These are phyloP conservation scores for Chalciporus chontae DNA, from an alignment of 768 basidiomycete genomes.

Conservation along the genomic window DNA sequence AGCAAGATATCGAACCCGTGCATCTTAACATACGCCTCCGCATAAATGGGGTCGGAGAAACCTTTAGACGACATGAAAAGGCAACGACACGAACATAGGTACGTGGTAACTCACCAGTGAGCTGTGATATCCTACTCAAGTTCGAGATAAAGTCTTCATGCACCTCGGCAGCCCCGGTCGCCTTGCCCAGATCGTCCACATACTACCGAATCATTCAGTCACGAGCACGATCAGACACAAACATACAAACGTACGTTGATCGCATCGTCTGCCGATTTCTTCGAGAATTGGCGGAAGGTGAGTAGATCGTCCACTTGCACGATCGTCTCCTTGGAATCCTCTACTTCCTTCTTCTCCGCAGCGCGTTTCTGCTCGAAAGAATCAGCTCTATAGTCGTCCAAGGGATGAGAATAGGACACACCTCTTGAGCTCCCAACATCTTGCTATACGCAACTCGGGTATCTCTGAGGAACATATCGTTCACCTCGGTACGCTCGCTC, in stretches of 20 bases:
- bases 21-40: constrained; percentile 96
- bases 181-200: constrained; percentile 82
- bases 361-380: constrained; percentile 66
- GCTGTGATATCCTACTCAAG: constrained; percentile 86
- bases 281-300: constrained; percentile 91
- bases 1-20: constrained; percentile 96
- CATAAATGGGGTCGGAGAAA: constrained; percentile 98
- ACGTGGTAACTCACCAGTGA: constrained; percentile 62
- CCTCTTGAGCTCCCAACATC: constrained; percentile 96
- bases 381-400: neutral
- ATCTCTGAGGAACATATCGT: constrained; percentile 77
- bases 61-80: constrained; percentile 40
- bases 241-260: constrained; percentile 52
- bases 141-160: constrained; percentile 95
- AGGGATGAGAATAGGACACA: constrained; percentile 26
- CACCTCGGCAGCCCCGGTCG: constrained; percentile 80
- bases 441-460: constrained; percentile 89
- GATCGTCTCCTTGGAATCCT: constrained; percentile 57
- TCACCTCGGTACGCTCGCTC: constrained; percentile 50
- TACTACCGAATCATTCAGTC: constrained; percentile 47
- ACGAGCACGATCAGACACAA: neutral
- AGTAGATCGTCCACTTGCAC: constrained; percentile 93
- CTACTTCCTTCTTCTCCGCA: constrained; percentile 84
- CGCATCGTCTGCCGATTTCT: constrained; percentile 80
- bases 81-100: neutral